These are phyloP conservation scores for Primulina huaijiensis DNA, from an alignment of 257 asterid genomes.

Conservation along the genomic window DNA sequence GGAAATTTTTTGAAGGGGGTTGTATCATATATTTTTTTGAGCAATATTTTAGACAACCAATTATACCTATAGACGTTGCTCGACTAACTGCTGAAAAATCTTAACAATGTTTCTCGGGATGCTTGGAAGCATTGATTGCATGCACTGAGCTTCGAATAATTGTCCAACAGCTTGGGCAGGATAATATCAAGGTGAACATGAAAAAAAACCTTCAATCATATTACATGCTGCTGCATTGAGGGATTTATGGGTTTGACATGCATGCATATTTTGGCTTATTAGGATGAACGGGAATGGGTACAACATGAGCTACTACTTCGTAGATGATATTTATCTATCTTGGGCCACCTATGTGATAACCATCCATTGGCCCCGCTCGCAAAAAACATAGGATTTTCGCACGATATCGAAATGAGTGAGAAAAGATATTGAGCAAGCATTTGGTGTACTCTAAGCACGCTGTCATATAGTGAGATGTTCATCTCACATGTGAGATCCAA, in stretches of 20 bases:
- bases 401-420: neutral
- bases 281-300: constrained; percentile 8
- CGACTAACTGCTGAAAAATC: too few relatives aligned
- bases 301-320: constrained; percentile 11
- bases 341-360: constrained; percentile 12
- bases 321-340: neutral
- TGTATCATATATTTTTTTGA: too few relatives aligned
- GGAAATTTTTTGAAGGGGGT: too few relatives aligned
- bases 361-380: neutral
- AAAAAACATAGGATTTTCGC: neutral
- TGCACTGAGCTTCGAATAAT: constrained; percentile 12
- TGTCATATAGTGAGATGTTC: too few relatives aligned
- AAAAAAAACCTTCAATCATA: constrained; percentile 14
- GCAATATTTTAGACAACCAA: too few relatives aligned
- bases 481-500: too few relatives aligned
- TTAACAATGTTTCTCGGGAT: neutral
- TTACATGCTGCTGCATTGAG: constrained; percentile 14
- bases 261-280: constrained; percentile 15
- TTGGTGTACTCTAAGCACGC: too few relatives aligned
- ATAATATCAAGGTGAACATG: neutral
- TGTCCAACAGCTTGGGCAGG: constrained; percentile 11
- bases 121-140: neutral
- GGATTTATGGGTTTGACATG: constrained; percentile 26
- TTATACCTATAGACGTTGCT: too few relatives aligned
- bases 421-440: neutral